Evolutionary conservation across 768 basidiomycete species (phyloP).

Genomic region (Phaeotremella fagi): DNA sequence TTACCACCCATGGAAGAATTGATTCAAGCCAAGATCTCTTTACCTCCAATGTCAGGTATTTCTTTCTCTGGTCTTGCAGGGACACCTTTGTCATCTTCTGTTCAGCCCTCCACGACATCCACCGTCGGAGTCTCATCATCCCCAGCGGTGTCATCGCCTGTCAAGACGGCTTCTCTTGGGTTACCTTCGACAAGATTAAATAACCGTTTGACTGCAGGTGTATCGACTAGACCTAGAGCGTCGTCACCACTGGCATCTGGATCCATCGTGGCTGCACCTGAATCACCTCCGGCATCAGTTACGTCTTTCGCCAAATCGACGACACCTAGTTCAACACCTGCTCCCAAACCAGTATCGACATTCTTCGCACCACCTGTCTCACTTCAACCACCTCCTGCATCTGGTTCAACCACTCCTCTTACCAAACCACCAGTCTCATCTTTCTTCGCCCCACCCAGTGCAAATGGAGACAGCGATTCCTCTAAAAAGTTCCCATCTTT

Average conservation of each 20-base stretch:
- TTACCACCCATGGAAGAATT: constrained; percentile 41
- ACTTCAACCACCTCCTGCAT: not conserved
- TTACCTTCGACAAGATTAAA: constrained; percentile 8
- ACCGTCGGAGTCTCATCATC: not conserved
- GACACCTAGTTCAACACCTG: not conserved
- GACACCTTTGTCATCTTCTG: not conserved
- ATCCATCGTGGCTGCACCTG: constrained; percentile 35
- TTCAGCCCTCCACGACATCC: not conserved
- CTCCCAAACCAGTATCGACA: constrained; percentile 5
- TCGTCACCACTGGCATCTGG: constrained; percentile 40
- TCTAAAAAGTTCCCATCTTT: constrained; percentile 12
- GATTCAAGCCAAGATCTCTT: constrained; percentile 32
- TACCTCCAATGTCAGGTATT: constrained; percentile 34
- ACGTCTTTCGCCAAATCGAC: not conserved
- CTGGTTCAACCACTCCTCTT: constrained; percentile 4
- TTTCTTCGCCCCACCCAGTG: not conserved
- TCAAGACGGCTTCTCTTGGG: constrained; percentile 1
- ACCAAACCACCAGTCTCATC: constrained; percentile 2
- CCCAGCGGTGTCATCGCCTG: constrained; percentile 3
- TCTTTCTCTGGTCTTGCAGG: constrained; percentile 20
- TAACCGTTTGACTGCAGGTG: not conserved
- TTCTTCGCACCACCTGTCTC: constrained; percentile 20
- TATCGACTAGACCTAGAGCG: constrained; percentile 28
- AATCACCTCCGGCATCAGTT: constrained; percentile 28
- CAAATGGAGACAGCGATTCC: not conserved